Evolutionary conservation across 2,329 filamentous ascomycete genomes (phyloP), one percentile per base, ranked within the genome.

Genomic region (Cladophialophora bantiana): DNA sequence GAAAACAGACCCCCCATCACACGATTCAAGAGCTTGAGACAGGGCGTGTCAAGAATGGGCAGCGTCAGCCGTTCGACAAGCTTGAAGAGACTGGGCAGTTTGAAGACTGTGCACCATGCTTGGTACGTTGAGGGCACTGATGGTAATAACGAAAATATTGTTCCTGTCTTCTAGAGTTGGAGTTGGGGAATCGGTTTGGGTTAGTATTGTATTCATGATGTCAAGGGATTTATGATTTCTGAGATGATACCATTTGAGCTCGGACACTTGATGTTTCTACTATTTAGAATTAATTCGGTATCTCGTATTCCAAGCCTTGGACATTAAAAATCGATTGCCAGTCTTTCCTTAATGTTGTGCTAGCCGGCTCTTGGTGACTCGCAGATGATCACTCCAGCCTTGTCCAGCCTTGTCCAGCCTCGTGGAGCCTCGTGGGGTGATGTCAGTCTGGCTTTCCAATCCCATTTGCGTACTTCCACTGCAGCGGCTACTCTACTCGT

Each of bases 61-160:
- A 70, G 69, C 78, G 97, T 93, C 66, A 99, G 84, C 79, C 98
- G 95, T 66, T 96, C 91, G 63, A 90, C 92, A 18, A 98, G 89
- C 80, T 97, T 98, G 72, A 92, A 86, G 75, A 98, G 98, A 77
- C 98, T 95, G 59, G 92, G 93, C 7, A 73, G 71, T 65, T 61
- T 73, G 59, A 73, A 73, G 68, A 72, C 66, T 45, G 68, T 70
- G 15, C 70, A 71, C 55, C 66, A 70, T 52, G 64, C 65, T 31
- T 73, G 70, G 70, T 72, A 73, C 54, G 62, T 70, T 34, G 65
- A 71, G 48, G 71, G 71, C 35, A 40, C 59, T 15, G 59, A 71
- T 70, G 71, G 68, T 58, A 31, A 68, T 68, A 64, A 67, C 40
- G 69, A 72, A 48, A 70, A 69, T 58, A 63, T 57, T n/a, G 58